A percentile compares a stretch with the other conserved stretches of the same genome.
These are phyloP conservation scores for Boletus rufocinnamomeus DNA, from an alignment of 768 basidiomycete genomes.

Conservation along the genomic window DNA sequence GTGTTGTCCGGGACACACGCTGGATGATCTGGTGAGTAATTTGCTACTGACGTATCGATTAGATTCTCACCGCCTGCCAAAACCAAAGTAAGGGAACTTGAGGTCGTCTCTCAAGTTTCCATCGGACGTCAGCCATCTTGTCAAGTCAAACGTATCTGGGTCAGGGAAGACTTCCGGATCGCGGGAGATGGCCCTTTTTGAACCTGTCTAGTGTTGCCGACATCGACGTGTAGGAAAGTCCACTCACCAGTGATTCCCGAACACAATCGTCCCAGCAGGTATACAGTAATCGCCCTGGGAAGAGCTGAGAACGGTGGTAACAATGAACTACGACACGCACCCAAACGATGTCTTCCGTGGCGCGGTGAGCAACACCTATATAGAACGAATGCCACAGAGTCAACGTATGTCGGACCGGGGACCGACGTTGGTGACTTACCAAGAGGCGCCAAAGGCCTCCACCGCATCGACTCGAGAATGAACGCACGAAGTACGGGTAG, in stretches of 20 bases:
- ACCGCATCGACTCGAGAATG: slow-evolving; percentile 37
- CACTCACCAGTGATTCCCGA: slow-evolving; percentile 22
- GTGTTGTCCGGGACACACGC: slow-evolving; percentile 63
- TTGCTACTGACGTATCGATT: background rate
- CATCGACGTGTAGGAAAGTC: background rate
- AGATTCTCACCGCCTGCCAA: slow-evolving; percentile 39
- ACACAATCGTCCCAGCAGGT: slow-evolving; percentile 21
- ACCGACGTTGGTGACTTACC: slow-evolving; percentile 16
- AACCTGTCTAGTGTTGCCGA: background rate
- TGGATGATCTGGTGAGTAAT: slow-evolving; percentile 18
- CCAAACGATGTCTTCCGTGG: slow-evolving; percentile 23
- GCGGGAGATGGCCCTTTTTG: slow-evolving; percentile 36
- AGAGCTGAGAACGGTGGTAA: background rate
- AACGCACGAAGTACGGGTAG: slow-evolving; percentile 38
- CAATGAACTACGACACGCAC: background rate
- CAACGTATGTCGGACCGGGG: background rate
- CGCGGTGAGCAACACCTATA: slow-evolving; percentile 14
- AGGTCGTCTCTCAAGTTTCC: slow-evolving; percentile 44
- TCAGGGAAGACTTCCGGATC: slow-evolving; percentile 41
- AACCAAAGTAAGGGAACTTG: slow-evolving; percentile 53
- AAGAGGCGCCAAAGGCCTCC: slow-evolving; percentile 32
- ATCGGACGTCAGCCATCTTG: slow-evolving; percentile 30
- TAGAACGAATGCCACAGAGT: too few species aligned
- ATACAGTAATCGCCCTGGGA: slow-evolving; percentile 19
- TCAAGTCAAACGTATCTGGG: slow-evolving; percentile 39